Conservation (phyloP, 2,329 filamentous ascomycete species). For the Diaporthe longicolla region DNA sequence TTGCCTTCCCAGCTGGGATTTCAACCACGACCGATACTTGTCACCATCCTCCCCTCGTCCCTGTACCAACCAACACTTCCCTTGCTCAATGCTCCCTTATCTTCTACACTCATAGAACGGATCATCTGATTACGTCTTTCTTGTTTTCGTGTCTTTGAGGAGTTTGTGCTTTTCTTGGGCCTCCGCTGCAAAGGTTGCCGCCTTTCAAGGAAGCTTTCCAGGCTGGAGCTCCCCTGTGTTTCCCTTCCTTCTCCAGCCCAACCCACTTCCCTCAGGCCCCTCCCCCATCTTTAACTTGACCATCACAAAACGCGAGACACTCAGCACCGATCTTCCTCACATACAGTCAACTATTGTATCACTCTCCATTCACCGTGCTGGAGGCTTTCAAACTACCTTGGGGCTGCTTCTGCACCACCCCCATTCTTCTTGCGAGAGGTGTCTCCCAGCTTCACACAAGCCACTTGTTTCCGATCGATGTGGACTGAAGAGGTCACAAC, state of each 20-base stretch:
- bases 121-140: too few species aligned
- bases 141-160: background rate
- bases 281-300: too few species aligned
- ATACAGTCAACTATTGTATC: too few species aligned
- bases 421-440: background rate
- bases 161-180: background rate
- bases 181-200: too few species aligned
- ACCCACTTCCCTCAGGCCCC: too few species aligned
- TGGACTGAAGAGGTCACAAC: accelerated
- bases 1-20: background rate
- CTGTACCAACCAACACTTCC: background rate
- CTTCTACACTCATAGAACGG: too few species aligned
- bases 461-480: too few species aligned
- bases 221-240: background rate
- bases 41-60: background rate
- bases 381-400: too few species aligned
- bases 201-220: background rate
- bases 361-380: too few species aligned
- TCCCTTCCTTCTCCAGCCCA: background rate
- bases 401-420: background rate
- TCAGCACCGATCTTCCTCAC: too few species aligned
- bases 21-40: background rate
- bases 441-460: background rate
- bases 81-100: too few species aligned
- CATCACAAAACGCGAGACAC: too few species aligned